Percentiles rank a stretch among this genome's conserved stretches.
Evolutionary conservation across 2,329 filamentous ascomycete species (phyloP).

Genomic region (Fusarium sp.): DNA sequence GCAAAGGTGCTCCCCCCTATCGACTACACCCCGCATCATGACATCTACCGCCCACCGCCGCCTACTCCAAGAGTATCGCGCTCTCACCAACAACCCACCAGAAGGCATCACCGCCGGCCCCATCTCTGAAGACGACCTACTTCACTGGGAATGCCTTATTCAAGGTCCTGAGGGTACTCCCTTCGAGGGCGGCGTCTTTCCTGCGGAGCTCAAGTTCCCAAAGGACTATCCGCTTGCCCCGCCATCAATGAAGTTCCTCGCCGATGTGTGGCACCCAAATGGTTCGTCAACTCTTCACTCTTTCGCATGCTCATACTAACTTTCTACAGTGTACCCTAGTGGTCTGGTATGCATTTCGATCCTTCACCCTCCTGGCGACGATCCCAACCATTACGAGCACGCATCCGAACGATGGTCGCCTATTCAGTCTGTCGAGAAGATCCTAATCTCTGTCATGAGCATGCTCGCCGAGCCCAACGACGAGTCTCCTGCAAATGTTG

Average conservation of each 20-base stretch:
- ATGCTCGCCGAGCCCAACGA: constrained; percentile 98
- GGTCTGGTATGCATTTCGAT: constrained; percentile 98
- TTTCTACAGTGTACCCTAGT: constrained; percentile 79
- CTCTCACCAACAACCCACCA: constrained; percentile 92
- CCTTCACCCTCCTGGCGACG: constrained; percentile 92
- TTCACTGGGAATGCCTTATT: constrained; percentile 95
- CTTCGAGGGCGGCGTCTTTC: constrained; percentile 95
- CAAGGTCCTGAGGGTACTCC: constrained; percentile 95
- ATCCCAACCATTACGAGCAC: constrained; percentile 98
- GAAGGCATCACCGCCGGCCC: constrained; percentile 97
- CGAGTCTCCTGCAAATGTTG: constrained; percentile 94
- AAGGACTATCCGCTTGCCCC: constrained; percentile 97
- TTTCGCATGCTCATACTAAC: not conserved
- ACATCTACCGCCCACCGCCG: constrained; percentile 75
- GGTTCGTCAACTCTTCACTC: constrained; percentile 59
- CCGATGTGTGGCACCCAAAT: constrained; percentile 96
- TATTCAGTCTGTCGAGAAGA: constrained; percentile 97
- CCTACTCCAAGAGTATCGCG: constrained; percentile 95
- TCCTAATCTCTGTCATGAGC: constrained; percentile 95
- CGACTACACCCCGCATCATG: constrained; percentile 48
- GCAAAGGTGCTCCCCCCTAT: not conserved
- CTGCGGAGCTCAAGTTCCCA: constrained; percentile 92
- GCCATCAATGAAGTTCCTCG: constrained; percentile 94
- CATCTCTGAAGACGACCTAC: constrained; percentile 91
- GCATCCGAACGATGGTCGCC: constrained; percentile 95